Conservation (phyloP, 1,284 basidiomycete species). For the Wolfiporia cocos region DNA sequence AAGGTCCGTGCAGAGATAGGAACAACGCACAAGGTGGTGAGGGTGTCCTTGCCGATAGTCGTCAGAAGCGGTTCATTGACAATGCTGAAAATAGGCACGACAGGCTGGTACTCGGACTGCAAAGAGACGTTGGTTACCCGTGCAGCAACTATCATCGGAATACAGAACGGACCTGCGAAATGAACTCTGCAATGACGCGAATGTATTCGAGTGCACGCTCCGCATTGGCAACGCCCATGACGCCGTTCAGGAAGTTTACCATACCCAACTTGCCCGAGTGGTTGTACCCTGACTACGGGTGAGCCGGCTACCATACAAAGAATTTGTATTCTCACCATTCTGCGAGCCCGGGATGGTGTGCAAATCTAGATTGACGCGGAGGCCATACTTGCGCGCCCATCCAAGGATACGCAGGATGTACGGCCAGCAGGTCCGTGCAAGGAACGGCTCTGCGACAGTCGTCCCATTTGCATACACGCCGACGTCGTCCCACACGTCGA, state of each 20-base stretch:
- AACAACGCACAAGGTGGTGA: constrained; percentile 31
- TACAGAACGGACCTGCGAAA: constrained; percentile 35
- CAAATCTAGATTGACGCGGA: constrained; percentile 81
- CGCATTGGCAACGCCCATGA: constrained; percentile 59
- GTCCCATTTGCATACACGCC: constrained; percentile 17
- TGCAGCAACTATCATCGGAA: background rate
- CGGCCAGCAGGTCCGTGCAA: constrained; percentile 27
- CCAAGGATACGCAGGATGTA: constrained; percentile 66
- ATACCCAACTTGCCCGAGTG: constrained; percentile 42
- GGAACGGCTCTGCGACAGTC: constrained; percentile 27
- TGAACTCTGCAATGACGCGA: constrained; percentile 52
- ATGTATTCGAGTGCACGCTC: constrained; percentile 53
- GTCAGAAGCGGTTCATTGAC: constrained; percentile 34
- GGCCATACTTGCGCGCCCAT: constrained; percentile 88
- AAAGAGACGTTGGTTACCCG: background rate
- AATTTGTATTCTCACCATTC: constrained; percentile 42
- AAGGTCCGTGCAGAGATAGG: no score
- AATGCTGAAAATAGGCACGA: constrained; percentile 43
- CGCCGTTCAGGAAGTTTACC: constrained; percentile 54
- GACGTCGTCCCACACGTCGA: constrained; percentile 50
- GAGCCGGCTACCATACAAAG: no score
- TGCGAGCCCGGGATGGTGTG: constrained; percentile 78
- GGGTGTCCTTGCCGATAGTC: constrained; percentile 29
- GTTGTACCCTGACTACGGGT: constrained; percentile 37
- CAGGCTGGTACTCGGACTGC: constrained; percentile 38